A percentile compares a stretch with the other conserved stretches of the same genome.
Evolutionary conservation across 805 yeast species (phyloP).

Genomic region (Metschnikowia cerradonensis): DNA sequence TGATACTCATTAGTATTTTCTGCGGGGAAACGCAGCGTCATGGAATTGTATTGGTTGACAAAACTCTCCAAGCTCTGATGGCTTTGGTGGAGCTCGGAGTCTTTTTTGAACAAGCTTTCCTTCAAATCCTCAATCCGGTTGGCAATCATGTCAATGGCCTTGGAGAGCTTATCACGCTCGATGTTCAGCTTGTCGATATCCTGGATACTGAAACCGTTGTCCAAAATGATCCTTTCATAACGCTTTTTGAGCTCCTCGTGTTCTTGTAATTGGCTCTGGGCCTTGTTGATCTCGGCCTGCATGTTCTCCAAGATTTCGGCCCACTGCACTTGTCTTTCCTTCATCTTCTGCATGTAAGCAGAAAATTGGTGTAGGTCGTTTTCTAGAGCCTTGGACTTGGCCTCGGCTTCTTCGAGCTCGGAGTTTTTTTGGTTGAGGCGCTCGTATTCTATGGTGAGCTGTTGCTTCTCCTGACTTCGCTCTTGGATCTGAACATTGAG

Average conservation of each 20-base stretch:
- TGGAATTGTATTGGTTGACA: conserved; percentile 53
- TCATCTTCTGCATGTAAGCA: conserved; percentile 67
- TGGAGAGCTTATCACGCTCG: conserved; percentile 57
- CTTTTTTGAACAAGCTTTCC: conserved; percentile 46
- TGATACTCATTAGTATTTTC: conserved; percentile 31
- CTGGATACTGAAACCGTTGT: conserved; percentile 57
- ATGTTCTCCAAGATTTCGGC: conserved; percentile 52
- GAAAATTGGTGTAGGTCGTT: conserved; percentile 67
- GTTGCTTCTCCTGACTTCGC: conserved; percentile 38
- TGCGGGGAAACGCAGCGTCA: conserved; percentile 45
- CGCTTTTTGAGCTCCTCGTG: conserved; percentile 40
- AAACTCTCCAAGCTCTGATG: conserved; percentile 50
- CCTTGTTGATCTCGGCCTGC: conserved; percentile 46
- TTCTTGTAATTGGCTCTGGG: conserved; percentile 39
- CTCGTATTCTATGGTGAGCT: conserved; percentile 36
- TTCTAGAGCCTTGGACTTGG: conserved; percentile 57
- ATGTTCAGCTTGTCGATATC: conserved; percentile 60
- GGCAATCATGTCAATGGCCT: conserved; percentile 44
- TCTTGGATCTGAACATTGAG: conserved; percentile 44
- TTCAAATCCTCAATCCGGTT: conserved; percentile 44
- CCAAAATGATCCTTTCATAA: conserved; percentile 39
- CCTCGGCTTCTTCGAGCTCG: conserved; percentile 45
- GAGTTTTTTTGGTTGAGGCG: conserved; percentile 43
- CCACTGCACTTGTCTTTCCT: conserved; percentile 65
- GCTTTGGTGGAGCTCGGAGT: conserved; percentile 45